Evolutionary conservation across 2,329 filamentous ascomycete genomes (phyloP), one percentile per base, ranked within the genome.

Genomic region (Microcyclospora tardicrescens): DNA sequence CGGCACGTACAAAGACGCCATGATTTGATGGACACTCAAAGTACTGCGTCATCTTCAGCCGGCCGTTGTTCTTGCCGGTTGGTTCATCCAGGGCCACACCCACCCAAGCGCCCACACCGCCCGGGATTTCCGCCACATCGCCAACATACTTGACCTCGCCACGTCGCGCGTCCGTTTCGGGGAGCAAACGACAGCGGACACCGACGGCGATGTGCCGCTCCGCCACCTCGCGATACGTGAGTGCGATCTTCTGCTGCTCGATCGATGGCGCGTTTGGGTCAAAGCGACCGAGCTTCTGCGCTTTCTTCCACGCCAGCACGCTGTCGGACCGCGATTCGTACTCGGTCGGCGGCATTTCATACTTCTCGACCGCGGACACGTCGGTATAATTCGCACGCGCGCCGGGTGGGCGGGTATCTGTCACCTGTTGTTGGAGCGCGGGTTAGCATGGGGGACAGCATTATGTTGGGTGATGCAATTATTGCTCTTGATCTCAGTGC

Each of bases 271-370:
- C 84, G 51, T 80, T 71, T 10, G 91, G 91, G 57, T 96, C 85
- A 63, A 98, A 98, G 28, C 91, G 84, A 36, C 91, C 91, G n/a
- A 96, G 75, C 59, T 93, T 87, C 61, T 94, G 79, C n/a, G 77
- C 68, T 65, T 84, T 89, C 65, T 98, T 98, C 86, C 86, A 96
- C 5, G 87, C 84, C 16, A 95, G 73, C 11, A 98, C 91, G 3
- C 82, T 89, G 62, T 95, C 84, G 33, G 77, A 69, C 56, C 87
- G 85, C 54, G 77, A 76, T 58, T 86, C 85, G 63, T 98, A 98
- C 56, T 87, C 81, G 36, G 79, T 72, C 37, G 73, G 69, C n/a
- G 86, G 84, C 72, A 98, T 81, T 45, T 81, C 76, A 61, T 91
- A 96, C 66, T 95, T 95, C 40, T 86, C 77, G 5, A 95, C 85